Evolutionary conservation across 352 stramenopile species (phyloP), one percentile per base, ranked within the genome.

Genomic region (Phytophthora multivora): DNA sequence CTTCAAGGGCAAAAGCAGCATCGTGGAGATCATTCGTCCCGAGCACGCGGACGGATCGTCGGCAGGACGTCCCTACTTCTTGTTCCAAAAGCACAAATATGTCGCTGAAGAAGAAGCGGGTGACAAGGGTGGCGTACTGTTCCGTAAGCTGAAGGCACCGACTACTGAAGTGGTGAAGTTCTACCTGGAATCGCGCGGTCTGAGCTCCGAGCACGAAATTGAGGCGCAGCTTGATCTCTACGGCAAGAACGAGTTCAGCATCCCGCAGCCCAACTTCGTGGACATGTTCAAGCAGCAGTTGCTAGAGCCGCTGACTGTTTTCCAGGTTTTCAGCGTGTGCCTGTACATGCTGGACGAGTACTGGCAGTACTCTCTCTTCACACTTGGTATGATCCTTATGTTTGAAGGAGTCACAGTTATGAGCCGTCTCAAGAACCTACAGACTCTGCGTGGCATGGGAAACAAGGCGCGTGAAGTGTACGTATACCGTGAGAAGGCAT

Each of bases 331-430:
- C 47, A 99, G 97, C 68, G 96, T 99, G 15, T 83, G 96, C 21
- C 77, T 99, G 19, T 99, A 98, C 90, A 98, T 94, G 79, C 80
- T 99, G 12, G 98, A 99, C 77, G 98, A 99, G 73, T 99, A 99
- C 83, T 99, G 97, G 97, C 97, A 99, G 76, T 99, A 99, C 80
- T 97, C 95, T 26, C 77, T 99, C n/a, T 99, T 99, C 63, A 99
- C 97, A 41, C 80, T 99, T 10, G 80, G 87, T 38, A 99, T 99
- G 82, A 94, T 99, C 47, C 70, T 99, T 47, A 88, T 99, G 72
- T 99, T 99, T 61, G 98, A 99, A 70, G 91, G 86, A 25, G 97
- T 97, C 11, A 95, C 98, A 2, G 97, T 98, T 11, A 91, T 97
- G 51, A 97, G 98, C 67, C 90, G 97, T 35, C 80, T 98, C 47